Base-by-base conservation (phyloP, 2,329 filamentous ascomycete species). In the Tolypocladium ophioglossoides region DNA sequence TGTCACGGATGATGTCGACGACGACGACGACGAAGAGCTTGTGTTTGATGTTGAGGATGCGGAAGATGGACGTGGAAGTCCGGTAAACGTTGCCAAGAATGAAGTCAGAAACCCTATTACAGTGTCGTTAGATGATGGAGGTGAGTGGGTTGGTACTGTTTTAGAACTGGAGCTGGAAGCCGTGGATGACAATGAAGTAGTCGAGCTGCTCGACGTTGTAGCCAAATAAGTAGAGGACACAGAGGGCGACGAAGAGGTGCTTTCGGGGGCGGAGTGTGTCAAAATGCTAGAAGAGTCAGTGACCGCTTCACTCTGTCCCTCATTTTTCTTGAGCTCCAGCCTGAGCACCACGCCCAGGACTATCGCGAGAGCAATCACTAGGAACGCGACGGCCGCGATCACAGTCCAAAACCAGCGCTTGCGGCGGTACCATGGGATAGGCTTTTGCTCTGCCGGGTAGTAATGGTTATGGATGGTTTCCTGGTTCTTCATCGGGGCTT, bases 381-480 rank as follows among this genome's bases (percentile, higher is more conserved):
- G 12, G 14, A 57, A 51, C 3, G 39, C 50, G 16, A 56, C 8
- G 9, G 54, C 8, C 12, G 50, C 56, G 2, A 56, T 18, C 6
- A 51, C 24, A 14, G 54, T 41, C 53, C 56, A 59, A 12, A 57
- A 53, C 16, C 40, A 52, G 27, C 39, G 47, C 50, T 54, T 57
- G 12, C 55, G 56, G 14, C 58, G 58, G 51, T 59, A 61, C 59
- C 57, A 61, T 1, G 54, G 59, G 18, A 50, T 12, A 4, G 32
- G 24, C 20, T 30, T 34, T 18, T 8, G 48, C 18, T 32, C 37
- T 6, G 32, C 27, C 22, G 40, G 52, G 9, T 61, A 56, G 38
- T 61, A 61, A 35, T 61, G 56, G 54, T 61, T 61, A 35, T 59
- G 56, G n/a, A 58, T 34, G 3, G 53, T 35, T 6, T 54, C 57